phyloP scores from a whole-genome alignment of 805 yeast genomes.

The Kodamaea neixiangensis region DNA sequence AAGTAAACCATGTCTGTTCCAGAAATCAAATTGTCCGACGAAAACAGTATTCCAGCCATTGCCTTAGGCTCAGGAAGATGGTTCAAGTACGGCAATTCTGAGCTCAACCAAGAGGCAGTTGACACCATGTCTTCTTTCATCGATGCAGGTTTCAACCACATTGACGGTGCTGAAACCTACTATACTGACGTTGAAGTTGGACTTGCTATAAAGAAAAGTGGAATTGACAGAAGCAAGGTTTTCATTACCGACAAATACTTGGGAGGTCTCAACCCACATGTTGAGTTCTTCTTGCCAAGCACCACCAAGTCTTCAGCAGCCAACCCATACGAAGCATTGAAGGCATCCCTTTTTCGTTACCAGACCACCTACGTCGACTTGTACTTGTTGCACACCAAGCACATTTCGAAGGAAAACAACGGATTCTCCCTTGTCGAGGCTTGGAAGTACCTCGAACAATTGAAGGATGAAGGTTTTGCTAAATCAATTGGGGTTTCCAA shows the following conservation, averaged over 20 bases:
- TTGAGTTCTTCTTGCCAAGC: neutral
- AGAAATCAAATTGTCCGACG: slow-evolving; percentile 31
- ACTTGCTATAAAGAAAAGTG: slow-evolving; percentile 46
- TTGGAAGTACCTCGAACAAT: slow-evolving; percentile 72
- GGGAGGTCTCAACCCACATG: slow-evolving; percentile 18
- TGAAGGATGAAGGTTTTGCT: slow-evolving; percentile 63
- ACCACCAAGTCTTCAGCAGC: slow-evolving; percentile 7
- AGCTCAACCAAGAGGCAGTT: slow-evolving; percentile 24
- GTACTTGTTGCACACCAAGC: slow-evolving; percentile 52
- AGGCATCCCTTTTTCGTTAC: slow-evolving; percentile 37
- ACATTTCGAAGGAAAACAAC: slow-evolving; percentile 27
- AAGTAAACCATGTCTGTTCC: neutral
- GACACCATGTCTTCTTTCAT: slow-evolving; percentile 49
- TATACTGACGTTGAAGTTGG: slow-evolving; percentile 59
- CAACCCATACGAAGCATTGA: slow-evolving; percentile 44
- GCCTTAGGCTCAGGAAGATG: slow-evolving; percentile 50
- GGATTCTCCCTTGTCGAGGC: slow-evolving; percentile 47
- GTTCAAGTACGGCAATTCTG: slow-evolving; percentile 30
- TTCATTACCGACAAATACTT: slow-evolving; percentile 63
- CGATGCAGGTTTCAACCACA: slow-evolving; percentile 53
- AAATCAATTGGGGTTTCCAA: slow-evolving; percentile 82
- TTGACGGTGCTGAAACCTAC: slow-evolving; percentile 70
- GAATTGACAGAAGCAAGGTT: slow-evolving; percentile 42
- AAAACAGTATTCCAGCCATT: slow-evolving; percentile 41
- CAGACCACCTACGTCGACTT: slow-evolving; percentile 51